Evolutionary conservation across 352 stramenopile species (phyloP).

Genomic region (Phytophthora podocarpi): DNA sequence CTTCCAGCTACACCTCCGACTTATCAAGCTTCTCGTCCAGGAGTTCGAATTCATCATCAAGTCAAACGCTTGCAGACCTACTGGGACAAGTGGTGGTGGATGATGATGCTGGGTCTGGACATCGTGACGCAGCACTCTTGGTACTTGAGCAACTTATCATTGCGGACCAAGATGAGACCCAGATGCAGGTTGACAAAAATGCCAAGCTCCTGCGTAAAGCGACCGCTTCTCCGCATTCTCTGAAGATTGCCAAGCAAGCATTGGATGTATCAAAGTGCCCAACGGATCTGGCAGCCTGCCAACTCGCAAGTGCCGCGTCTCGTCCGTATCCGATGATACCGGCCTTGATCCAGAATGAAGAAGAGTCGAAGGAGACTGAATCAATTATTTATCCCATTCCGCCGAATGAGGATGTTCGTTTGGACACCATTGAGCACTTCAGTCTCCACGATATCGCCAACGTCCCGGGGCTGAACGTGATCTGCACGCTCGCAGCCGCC

Average conservation of each 20-base stretch:
- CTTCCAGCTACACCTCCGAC: not conserved
- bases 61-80: too few species aligned
- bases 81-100: too few species aligned
- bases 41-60: too few species aligned
- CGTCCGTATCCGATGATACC: constrained; percentile 35
- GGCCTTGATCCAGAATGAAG: not conserved
- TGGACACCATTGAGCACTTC: constrained; percentile 32
- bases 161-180: constrained; percentile 9
- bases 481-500: constrained; percentile 37
- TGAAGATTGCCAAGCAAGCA: constrained; percentile 7
- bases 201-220: constrained; percentile 7
- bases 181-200: constrained; percentile 11
- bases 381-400: constrained; percentile 33
- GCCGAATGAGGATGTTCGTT: constrained; percentile 29
- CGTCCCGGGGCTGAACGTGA: constrained; percentile 35
- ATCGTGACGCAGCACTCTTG: constrained; percentile 4
- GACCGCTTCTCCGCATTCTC: not conserved
- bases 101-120: too few species aligned
- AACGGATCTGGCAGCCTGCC: constrained; percentile 22
- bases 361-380: not conserved
- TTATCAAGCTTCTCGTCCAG: too few species aligned
- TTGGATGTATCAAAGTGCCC: constrained; percentile 28
- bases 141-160: constrained; percentile 23
- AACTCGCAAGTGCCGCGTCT: constrained; percentile 29
- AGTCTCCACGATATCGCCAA: constrained; percentile 25